Percentiles rank a stretch among this genome's conserved stretches.
Conservation (phyloP, 805 yeast genomes). For the Candida caryicola region DNA sequence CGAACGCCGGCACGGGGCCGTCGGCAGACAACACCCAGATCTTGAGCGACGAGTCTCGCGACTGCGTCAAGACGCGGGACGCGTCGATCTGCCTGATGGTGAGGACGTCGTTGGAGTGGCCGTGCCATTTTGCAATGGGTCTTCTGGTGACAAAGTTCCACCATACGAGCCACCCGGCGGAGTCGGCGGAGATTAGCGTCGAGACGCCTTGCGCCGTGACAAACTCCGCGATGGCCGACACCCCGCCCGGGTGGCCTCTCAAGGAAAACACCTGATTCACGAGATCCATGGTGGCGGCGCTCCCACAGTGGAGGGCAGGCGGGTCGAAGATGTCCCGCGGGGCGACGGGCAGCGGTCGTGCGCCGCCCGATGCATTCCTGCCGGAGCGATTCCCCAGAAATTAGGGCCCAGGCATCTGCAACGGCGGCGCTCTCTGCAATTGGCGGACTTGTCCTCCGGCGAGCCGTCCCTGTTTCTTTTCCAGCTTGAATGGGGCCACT, state of each 20-base stretch:
- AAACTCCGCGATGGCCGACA: constrained; percentile 12
- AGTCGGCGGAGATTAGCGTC: constrained; percentile 55
- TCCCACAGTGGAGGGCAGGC: no score
- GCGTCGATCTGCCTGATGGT: constrained; percentile 36
- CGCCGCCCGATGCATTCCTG: no score
- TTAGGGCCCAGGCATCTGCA: no score
- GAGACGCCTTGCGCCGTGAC: not conserved
- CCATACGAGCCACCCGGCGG: constrained; percentile 57
- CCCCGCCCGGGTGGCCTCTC: constrained; percentile 19
- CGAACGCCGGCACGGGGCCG: constrained; percentile 23
- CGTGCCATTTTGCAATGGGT: constrained; percentile 56
- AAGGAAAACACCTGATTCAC: constrained; percentile 15
- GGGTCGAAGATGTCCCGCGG: no score
- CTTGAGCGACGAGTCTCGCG: constrained; percentile 10
- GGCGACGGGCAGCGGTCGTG: no score
- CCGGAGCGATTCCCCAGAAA: no score
- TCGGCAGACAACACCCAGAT: constrained; percentile 8
- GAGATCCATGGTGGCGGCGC: constrained; percentile 4
- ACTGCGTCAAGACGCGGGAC: constrained; percentile 10
- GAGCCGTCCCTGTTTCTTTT: no score
- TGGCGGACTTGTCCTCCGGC: no score
- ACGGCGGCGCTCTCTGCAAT: no score
- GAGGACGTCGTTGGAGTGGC: constrained; percentile 53
- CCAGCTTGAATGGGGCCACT: no score
- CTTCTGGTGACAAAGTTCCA: constrained; percentile 63